Base-by-base conservation (phyloP, 2,329 filamentous ascomycete species). In the Penicillium sp. region DNA sequence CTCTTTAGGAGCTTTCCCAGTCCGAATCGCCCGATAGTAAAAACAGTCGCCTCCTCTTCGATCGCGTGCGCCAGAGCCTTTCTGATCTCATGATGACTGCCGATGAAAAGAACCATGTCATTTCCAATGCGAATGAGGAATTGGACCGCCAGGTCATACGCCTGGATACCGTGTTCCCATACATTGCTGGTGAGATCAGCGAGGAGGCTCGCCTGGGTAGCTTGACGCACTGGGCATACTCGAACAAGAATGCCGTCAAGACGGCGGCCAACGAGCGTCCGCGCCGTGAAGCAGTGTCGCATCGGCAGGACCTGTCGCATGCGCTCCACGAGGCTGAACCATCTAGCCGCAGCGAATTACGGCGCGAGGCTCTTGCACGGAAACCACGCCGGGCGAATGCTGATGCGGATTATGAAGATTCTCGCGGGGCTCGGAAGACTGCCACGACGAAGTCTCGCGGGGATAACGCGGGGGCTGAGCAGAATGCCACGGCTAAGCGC, bases 81-180 rank as follows among this genome's bases (percentile, higher is more conserved):
- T 86, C 89, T 63, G 90, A 93, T 66, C 90, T 98, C 81, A 86
- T 98, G 45, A 86, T 91, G 48, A 93, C 93, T 1, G 84, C 98
- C 37, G 95, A 99, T 70, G 95, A 99, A 77, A 99, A 99, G 78
- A 96, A 97, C 65, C 93, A 97, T 66, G 95, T 99, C 65, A 89
- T 98, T 55, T 89, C 90, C 37, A 96, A 93, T 16, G 93, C 95
- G 54, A 95, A 93, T 68, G 90, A 96, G 65, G 91, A 93, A 46
- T 85, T 98, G 13, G 86, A 91, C 63, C 90, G 90, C 70, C 92
- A 97, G 70, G 82, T 97, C 35, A 80, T 84, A 58, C 90, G 96
- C 52, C 87, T 97, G 70, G 90, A 96, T 71, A 88, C 90, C 65
- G 88, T 96, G 31, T 96, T 90, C 82, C 89, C 91, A 21, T 88